phyloP scores from a whole-genome alignment of 2,329 filamentous ascomycete genomes.

The Scedosporium dehoogii region DNA sequence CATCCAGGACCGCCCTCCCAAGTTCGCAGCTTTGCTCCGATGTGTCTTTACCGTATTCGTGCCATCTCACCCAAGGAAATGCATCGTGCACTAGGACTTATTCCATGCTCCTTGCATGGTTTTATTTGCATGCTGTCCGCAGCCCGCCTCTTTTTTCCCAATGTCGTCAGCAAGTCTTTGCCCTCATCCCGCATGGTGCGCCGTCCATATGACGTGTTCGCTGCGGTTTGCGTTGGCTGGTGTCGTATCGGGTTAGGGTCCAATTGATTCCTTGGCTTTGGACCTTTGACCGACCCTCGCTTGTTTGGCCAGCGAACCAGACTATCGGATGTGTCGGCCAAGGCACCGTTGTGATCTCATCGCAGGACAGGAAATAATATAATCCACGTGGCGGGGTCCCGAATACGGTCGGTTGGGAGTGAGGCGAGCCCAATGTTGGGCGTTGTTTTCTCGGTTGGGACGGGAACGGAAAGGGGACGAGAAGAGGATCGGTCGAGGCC shows the following conservation, averaged over 20 bases:
- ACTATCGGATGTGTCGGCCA: background rate
- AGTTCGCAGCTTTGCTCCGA: background rate
- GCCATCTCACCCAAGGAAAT: too few species aligned
- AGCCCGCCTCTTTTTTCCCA: too few species aligned
- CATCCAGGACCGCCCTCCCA: background rate
- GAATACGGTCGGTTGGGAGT: too few species aligned
- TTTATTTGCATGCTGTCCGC: background rate
- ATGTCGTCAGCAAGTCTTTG: background rate
- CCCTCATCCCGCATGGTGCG: slow-evolving; percentile 12
- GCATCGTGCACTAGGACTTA: too few species aligned
- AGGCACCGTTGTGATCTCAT: background rate
- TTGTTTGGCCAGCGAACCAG: background rate
- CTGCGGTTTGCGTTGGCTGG: background rate
- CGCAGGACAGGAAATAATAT: background rate
- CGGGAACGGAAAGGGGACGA: background rate
- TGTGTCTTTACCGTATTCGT: background rate
- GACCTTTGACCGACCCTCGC: background rate
- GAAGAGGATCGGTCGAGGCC: background rate
- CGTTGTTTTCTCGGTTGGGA: background rate
- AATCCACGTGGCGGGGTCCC: too few species aligned
- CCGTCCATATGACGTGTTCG: slow-evolving; percentile 15
- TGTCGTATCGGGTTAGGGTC: background rate
- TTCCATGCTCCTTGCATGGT: slow-evolving; percentile 7
- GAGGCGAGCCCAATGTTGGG: too few species aligned
- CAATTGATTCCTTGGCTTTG: background rate